A percentile compares a stretch with the other conserved stretches of the same genome.
Evolutionary conservation across 768 basidiomycete genomes (phyloP).

Genomic region (Psilocybe sp.): DNA sequence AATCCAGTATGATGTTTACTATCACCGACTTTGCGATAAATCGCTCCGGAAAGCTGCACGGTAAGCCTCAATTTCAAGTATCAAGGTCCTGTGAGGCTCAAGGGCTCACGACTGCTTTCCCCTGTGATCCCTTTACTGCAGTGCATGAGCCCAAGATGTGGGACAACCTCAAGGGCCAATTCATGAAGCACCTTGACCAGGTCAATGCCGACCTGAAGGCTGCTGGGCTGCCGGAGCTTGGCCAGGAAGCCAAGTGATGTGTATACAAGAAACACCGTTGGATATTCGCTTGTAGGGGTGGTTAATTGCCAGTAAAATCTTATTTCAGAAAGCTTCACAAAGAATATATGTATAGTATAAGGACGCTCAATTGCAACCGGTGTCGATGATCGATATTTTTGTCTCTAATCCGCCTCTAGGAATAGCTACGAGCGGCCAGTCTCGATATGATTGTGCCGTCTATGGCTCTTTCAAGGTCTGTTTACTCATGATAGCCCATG

Average conservation of each 20-base stretch:
- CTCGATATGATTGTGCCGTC: no score
- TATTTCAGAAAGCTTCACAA: no score
- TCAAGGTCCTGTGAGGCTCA: background rate
- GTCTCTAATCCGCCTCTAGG: no score
- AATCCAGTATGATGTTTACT: constrained; percentile 59
- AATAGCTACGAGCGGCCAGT: no score
- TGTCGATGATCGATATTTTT: no score
- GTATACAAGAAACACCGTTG: no score
- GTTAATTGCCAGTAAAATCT: no score
- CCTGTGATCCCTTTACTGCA: constrained; percentile 13
- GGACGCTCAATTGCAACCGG: no score
- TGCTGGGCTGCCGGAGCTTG: constrained; percentile 33
- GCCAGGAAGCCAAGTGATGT: constrained; percentile 4
- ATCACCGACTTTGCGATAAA: constrained; percentile 66
- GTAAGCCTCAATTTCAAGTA: constrained; percentile 33
- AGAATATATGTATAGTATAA: no score
- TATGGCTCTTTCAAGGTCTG: no score
- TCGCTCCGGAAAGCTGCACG: constrained; percentile 54
- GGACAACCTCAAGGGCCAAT: constrained; percentile 56
- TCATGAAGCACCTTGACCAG: constrained; percentile 55
- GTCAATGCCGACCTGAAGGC: constrained; percentile 48
- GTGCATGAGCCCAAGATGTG: constrained; percentile 69
- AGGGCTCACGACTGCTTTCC: background rate
- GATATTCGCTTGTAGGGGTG: no score
- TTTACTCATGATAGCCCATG: no score